Evolutionary conservation across 2,329 filamentous ascomycete species (phyloP).

Genomic region (Didymella keratinophila): DNA sequence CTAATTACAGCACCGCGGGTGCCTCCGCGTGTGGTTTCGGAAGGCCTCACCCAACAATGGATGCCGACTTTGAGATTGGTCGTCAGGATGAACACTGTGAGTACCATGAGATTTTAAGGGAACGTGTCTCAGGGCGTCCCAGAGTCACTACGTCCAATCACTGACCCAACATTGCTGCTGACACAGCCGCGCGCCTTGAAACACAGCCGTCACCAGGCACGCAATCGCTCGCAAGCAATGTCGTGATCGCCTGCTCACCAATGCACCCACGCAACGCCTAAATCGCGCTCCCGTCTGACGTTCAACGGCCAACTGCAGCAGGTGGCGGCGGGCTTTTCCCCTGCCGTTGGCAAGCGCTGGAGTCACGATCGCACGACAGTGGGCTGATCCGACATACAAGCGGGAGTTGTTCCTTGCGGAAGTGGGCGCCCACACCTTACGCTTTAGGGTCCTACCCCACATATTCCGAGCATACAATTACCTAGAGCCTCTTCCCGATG

Average conservation of each 20-base stretch:
- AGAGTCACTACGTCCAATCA: conserved; percentile 16
- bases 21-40: neutral
- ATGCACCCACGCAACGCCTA: conserved; percentile 9
- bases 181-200: conserved; percentile 12
- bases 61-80: no score
- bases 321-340: neutral
- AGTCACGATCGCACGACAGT: conserved; percentile 25
- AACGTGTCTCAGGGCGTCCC: neutral
- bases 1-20: neutral
- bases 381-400: conserved; percentile 30
- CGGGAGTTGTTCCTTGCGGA: neutral
- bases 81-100: no score
- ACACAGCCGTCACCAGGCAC: conserved; percentile 11
- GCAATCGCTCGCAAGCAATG: conserved; percentile 24
- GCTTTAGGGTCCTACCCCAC: conserved; percentile 12
- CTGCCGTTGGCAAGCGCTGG: conserved; percentile 7
- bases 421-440: neutral
- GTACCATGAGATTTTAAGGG: neutral
- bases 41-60: no score
- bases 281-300: conserved; percentile 7
- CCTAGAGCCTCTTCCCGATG: conserved; percentile 1
- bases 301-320: conserved; percentile 1
- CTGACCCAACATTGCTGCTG: conserved; percentile 16
- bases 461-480: conserved; percentile 11
- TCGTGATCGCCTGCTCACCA: conserved; percentile 31